These are phyloP conservation scores for Marchantia polymorpha DNA, from an alignment of 225 moss, liverwort and hornwort species.

Conservation along the genomic window DNA sequence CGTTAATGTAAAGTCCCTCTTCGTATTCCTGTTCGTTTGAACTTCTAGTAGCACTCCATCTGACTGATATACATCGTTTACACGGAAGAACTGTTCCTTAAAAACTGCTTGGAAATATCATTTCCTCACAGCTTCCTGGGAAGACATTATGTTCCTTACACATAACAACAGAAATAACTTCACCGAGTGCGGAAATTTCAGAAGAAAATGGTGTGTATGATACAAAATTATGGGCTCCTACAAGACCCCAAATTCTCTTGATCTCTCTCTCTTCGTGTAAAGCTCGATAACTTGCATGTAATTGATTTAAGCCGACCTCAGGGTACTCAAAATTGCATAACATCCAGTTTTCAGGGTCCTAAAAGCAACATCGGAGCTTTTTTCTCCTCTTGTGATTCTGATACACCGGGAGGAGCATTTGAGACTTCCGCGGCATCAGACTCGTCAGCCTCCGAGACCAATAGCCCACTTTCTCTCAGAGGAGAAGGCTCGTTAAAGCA, in stretches of 20 bases:
- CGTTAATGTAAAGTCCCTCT: no score
- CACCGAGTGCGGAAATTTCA: not conserved
- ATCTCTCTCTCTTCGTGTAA: not conserved
- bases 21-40: no score
- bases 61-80: no score
- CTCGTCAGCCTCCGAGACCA: conserved; percentile 18
- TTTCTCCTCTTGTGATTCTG: not conserved
- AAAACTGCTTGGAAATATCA: no score
- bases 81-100: no score
- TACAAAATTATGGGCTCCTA: not conserved
- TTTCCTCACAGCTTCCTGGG: not conserved
- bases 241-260: not conserved
- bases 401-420: not conserved
- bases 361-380: conserved; percentile 15
- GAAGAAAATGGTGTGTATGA: not conserved
- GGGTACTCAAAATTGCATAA: not conserved
- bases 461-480: conserved; percentile 24
- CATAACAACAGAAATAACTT: not conserved
- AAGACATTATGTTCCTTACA: not conserved
- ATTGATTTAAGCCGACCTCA: not conserved
- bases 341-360: not conserved
- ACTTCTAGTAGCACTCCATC: no score
- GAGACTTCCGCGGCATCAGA: not conserved
- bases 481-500: conserved; percentile 63
- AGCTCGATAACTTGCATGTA: not conserved